phyloP scores from a whole-genome alignment of 2,329 filamentous ascomycete species.

The Fusarium sp. region DNA sequence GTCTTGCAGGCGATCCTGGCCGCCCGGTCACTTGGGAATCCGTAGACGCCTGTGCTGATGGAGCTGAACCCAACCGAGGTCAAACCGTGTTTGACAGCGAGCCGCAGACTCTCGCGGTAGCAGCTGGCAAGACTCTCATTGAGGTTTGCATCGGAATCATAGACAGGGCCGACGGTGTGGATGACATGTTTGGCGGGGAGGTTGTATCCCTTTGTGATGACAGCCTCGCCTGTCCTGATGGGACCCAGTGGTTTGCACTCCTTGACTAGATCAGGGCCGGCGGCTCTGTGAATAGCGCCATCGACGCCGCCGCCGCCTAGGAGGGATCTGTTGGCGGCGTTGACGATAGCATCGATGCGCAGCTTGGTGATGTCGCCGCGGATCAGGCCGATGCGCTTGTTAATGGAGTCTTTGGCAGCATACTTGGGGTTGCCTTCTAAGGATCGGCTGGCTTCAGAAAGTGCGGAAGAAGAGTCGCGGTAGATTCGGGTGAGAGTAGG shows the following conservation, averaged over 20 bases:
- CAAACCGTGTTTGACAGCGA: slow-evolving; percentile 75
- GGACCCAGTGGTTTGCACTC: slow-evolving; percentile 80
- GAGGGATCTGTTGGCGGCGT: slow-evolving; percentile 84
- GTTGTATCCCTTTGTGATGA: slow-evolving; percentile 82
- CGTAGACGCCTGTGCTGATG: slow-evolving; percentile 90
- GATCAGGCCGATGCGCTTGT: slow-evolving; percentile 76
- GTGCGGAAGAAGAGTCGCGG: slow-evolving; percentile 38
- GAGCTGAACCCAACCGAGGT: slow-evolving; percentile 83
- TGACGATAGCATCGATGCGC: slow-evolving; percentile 84
- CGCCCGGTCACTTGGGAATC: slow-evolving; percentile 81
- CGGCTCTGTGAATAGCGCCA: slow-evolving; percentile 85
- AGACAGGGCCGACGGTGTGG: slow-evolving; percentile 90
- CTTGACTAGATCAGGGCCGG: slow-evolving; percentile 72
- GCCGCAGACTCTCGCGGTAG: slow-evolving; percentile 76
- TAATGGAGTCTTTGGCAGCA: slow-evolving; percentile 64
- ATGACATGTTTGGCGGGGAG: slow-evolving; percentile 84
- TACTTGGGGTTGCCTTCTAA: slow-evolving; percentile 4
- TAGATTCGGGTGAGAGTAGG: slow-evolving; percentile 75
- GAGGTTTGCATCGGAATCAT: slow-evolving; percentile 57
- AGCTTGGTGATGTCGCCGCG: slow-evolving; percentile 85
- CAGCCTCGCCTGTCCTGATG: slow-evolving; percentile 81
- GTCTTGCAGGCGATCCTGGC: slow-evolving; percentile 75
- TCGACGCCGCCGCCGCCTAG: slow-evolving; percentile 92
- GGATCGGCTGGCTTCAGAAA: slow-evolving; percentile 15
- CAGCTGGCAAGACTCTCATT: slow-evolving; percentile 66